These are phyloP conservation scores for Aspergillus japonicus DNA, from an alignment of 2,329 filamentous ascomycete genomes.

Conservation along the genomic window DNA sequence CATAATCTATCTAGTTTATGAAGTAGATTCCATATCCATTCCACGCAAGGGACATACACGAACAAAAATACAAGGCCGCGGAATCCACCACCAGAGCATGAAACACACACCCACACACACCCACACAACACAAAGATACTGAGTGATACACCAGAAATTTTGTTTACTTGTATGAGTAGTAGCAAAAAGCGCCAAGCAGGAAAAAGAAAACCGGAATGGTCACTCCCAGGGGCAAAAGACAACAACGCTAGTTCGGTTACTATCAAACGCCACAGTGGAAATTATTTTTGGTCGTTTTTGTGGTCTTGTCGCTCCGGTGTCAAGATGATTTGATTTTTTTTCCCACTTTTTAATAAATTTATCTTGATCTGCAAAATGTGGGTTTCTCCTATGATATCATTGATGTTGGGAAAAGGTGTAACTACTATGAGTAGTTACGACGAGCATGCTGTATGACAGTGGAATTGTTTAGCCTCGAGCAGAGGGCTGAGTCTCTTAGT, in stretches of 20 bases:
- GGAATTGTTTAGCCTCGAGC: not conserved
- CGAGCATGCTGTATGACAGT: not conserved
- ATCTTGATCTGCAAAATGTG: not conserved
- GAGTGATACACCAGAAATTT: too few relatives aligned
- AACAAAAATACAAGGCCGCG: too few relatives aligned
- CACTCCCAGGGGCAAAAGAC: not conserved
- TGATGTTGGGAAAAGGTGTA: not conserved
- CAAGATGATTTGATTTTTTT: not conserved
- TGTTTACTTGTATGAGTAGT: too few relatives aligned
- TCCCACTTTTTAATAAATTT: not conserved
- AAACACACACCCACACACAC: too few relatives aligned
- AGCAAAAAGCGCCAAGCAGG: not conserved
- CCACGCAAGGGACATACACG: slow-evolving; percentile 1
- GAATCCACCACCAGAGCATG: too few relatives aligned
- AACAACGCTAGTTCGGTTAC: not conserved
- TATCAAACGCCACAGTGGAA: not conserved
- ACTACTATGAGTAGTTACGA: too few relatives aligned
- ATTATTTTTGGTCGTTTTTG: not conserved
- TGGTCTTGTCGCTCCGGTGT: too few relatives aligned
- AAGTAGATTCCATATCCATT: slow-evolving; percentile 6
- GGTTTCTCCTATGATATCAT: not conserved
- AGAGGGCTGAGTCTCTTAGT: not conserved
- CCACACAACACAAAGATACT: too few relatives aligned
- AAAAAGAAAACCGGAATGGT: not conserved
- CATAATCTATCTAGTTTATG: too few relatives aligned